Conservation (phyloP, 306 rosid genomes). For the Lupinus albus region DNA sequence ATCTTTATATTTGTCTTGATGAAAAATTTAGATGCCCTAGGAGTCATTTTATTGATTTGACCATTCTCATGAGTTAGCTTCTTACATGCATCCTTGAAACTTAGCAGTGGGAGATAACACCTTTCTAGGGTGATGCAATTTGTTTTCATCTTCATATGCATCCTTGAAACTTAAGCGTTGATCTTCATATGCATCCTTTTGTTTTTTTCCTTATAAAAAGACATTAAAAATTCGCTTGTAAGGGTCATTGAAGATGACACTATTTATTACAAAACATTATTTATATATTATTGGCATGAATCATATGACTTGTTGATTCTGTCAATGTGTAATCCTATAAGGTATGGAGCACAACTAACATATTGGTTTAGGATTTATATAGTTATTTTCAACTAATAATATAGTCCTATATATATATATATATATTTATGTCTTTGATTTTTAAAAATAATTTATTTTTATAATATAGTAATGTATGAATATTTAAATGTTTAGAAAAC, state of each 20-base stretch:
- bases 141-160: not conserved
- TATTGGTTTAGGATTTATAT: not conserved
- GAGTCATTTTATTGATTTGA: not conserved
- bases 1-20: no score
- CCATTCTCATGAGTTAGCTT: not conserved
- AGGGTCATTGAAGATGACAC: not conserved
- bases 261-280: not conserved
- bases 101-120: not conserved
- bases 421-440: no score
- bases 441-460: no score
- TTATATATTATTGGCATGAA: not conserved
- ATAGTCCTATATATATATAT: no score
- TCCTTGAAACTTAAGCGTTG: no score
- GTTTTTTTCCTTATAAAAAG: not conserved
- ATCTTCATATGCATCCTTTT: not conserved
- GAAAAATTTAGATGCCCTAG: no score
- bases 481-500: no score
- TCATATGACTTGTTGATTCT: slow-evolving; percentile 8
- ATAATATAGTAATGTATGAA: no score
- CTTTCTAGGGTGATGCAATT: slow-evolving; percentile 11
- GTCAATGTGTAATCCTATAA: not conserved
- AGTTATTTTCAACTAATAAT: no score
- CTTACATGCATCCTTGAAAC: slow-evolving; percentile 7
- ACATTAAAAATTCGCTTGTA: not conserved
- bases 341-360: not conserved